Conservation (phyloP, 2,329 filamentous ascomycete species). For the Curvularia eragrostidis region DNA sequence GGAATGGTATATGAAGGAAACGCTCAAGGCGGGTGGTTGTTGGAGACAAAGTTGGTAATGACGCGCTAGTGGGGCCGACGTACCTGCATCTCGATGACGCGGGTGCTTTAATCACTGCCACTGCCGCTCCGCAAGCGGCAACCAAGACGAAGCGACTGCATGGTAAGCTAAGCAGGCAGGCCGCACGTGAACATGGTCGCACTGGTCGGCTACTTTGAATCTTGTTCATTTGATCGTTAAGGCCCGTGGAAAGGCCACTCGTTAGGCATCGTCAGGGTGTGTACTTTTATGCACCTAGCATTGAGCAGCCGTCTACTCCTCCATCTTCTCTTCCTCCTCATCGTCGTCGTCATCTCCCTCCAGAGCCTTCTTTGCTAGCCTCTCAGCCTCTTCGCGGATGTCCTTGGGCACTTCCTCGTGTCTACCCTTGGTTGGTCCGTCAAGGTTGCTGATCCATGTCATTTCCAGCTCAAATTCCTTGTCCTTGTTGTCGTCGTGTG, state of each 20-base stretch:
- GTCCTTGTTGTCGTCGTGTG: constrained; percentile 98
- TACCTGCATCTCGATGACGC: constrained; percentile 27
- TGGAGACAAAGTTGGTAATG: constrained; percentile 14
- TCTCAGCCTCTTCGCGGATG: constrained; percentile 88
- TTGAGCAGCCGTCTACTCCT: constrained; percentile 66
- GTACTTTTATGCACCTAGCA: constrained; percentile 22
- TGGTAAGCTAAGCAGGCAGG: constrained; percentile 2
- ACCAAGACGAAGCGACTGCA: background rate
- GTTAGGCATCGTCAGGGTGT: constrained; percentile 37
- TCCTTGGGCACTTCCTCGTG: constrained; percentile 94
- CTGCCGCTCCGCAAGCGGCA: constrained; percentile 9
- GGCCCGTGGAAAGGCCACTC: constrained; percentile 28
- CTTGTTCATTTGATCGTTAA: constrained; percentile 25
- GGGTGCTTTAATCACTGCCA: constrained; percentile 1
- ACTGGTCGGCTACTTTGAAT: constrained; percentile 9
- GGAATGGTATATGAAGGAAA: background rate
- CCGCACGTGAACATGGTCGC: constrained; percentile 3
- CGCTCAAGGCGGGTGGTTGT: constrained; percentile 5
- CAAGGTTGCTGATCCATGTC: constrained; percentile 90
- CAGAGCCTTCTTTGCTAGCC: constrained; percentile 86
- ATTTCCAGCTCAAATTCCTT: constrained; percentile 99
- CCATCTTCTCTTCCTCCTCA: constrained; percentile 81
- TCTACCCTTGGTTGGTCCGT: constrained; percentile 88
- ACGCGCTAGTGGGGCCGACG: constrained; percentile 26
- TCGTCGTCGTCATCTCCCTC: constrained; percentile 78